Conservation (phyloP, 78 protist species). For the Chrysochromulina parva region DNA sequence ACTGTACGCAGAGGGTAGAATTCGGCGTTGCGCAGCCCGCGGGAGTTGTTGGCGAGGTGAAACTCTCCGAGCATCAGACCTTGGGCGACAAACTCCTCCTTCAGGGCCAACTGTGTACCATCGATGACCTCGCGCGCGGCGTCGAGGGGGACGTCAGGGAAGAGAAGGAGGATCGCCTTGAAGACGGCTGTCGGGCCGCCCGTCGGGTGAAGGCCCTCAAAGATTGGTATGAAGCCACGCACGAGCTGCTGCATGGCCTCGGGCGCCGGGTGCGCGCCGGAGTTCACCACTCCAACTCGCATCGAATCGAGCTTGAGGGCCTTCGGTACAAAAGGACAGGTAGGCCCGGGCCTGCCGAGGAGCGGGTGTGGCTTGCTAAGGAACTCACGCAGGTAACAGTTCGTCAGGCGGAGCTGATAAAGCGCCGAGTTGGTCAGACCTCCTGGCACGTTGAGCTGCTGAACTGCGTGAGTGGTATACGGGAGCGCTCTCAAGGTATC, state of each 20-base stretch:
- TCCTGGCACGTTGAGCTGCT: too few species aligned
- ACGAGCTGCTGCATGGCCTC: neutral
- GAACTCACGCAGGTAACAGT: neutral
- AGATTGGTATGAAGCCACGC: neutral
- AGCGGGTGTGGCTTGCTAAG: conserved; percentile 39
- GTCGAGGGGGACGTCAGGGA: conserved; percentile 26
- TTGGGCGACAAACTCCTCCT: neutral
- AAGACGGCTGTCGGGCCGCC: neutral
- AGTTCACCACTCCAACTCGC: neutral
- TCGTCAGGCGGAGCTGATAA: neutral
- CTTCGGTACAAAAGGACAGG: conserved; percentile 43
- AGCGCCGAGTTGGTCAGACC: neutral
- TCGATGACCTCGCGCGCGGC: conserved; percentile 3
- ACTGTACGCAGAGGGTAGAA: conserved; percentile 37
- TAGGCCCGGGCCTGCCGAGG: conserved; percentile 40
- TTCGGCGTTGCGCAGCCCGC: conserved; percentile 30
- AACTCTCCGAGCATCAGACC: conserved; percentile 46
- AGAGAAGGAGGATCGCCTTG: conserved; percentile 27
- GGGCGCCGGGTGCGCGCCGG: neutral
- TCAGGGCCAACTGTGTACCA: conserved; percentile 1
- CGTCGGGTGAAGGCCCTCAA: neutral
- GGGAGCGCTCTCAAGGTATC: too few species aligned
- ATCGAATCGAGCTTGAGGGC: neutral
- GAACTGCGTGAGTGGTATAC: too few species aligned
- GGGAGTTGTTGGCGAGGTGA: conserved; percentile 22